Evolutionary conservation across 306 rosid genomes (phyloP).

Genomic region (Gastrolobium villosum): DNA sequence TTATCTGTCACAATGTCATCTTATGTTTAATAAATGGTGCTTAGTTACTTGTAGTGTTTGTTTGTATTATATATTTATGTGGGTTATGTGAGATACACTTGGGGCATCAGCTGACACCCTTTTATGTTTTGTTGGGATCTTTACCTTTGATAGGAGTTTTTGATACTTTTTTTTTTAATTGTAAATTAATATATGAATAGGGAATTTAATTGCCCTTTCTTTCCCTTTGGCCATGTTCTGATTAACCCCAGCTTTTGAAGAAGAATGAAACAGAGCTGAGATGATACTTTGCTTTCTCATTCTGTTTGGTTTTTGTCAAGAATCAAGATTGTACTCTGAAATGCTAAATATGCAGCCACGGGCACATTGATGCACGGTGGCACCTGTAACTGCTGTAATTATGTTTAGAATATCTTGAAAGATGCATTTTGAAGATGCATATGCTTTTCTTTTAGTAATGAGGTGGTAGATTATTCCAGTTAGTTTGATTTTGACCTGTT

Average conservation of each 20-base stretch:
- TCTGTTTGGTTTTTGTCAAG: not conserved
- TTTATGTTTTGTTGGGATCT: too few relatives aligned
- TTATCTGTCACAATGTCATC: not conserved
- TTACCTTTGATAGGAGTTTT: not conserved
- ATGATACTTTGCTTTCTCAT: not conserved
- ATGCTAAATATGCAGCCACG: not conserved
- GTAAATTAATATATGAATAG: not conserved
- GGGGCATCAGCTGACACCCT: not conserved
- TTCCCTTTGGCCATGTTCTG: not conserved
- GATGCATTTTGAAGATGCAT: not conserved
- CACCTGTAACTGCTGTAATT: not conserved
- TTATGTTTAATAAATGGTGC: not conserved
- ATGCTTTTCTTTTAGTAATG: not conserved
- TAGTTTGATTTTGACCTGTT: slow-evolving; percentile 6
- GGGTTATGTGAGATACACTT: not conserved
- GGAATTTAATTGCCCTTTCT: not conserved
- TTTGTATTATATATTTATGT: not conserved
- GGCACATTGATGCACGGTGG: slow-evolving; percentile 2
- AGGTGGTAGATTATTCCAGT: not conserved
- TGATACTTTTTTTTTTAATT: not conserved
- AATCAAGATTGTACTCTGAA: not conserved
- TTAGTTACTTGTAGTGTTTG: not conserved
- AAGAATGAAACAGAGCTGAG: not conserved
- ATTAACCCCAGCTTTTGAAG: not conserved
- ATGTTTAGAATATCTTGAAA: not conserved